Percentiles rank a stretch among this genome's conserved stretches.
Evolutionary conservation across 805 yeast species (phyloP).

Genomic region (Teunomyces tritomae): DNA sequence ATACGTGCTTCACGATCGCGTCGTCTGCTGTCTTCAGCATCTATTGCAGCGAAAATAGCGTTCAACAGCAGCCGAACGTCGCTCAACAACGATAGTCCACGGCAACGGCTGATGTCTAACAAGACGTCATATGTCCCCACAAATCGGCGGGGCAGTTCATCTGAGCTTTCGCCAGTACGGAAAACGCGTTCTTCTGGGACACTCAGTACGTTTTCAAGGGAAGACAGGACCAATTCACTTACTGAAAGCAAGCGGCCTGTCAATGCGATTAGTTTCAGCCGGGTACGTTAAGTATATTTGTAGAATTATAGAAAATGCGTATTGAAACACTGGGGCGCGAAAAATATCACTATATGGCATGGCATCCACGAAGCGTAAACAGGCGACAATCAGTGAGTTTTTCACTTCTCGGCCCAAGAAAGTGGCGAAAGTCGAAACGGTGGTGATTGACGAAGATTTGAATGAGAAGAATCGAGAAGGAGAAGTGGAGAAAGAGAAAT

Average conservation of each 20-base stretch:
- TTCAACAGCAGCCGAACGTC: constrained; percentile 22
- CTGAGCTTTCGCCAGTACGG: constrained; percentile 11
- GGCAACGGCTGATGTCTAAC: constrained; percentile 11
- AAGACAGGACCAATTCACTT: background rate
- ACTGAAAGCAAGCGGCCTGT: constrained; percentile 13
- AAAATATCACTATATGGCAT: background rate
- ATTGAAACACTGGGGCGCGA: background rate
- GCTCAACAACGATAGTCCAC: constrained; percentile 10
- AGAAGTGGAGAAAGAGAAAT: background rate
- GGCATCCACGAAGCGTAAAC: background rate
- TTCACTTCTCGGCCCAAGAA: background rate
- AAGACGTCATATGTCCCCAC: constrained; percentile 5
- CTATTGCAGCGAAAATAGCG: constrained; percentile 29
- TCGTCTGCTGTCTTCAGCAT: constrained; percentile 13
- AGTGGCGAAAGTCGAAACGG: background rate
- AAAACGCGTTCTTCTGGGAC: constrained; percentile 20
- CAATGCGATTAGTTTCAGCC: constrained; percentile 23
- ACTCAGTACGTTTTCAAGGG: background rate
- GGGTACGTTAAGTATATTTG: constrained; percentile 15
- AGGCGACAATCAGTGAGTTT: constrained; percentile 4
- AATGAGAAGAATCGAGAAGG: background rate
- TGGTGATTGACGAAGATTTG: constrained; percentile 2
- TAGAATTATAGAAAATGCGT: background rate
- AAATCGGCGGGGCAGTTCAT: constrained; percentile 2
- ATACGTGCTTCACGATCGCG: background rate